Evolutionary conservation across 2,329 filamentous ascomycete species (phyloP).

Genomic region (Gliomastix tumulicola): DNA sequence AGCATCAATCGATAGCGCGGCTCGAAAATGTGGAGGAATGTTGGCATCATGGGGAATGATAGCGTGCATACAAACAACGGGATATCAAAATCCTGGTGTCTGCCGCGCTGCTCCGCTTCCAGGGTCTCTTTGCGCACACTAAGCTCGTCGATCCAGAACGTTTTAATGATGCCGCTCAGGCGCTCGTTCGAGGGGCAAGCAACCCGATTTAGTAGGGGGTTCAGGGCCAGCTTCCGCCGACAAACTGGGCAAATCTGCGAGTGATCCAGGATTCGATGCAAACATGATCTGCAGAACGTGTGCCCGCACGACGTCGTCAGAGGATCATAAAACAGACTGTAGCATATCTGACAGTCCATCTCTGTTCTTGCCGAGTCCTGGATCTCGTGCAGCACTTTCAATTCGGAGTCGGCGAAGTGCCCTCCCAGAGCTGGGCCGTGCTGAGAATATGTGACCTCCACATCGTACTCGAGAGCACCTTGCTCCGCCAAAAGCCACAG

Average conservation of each 20-base stretch:
- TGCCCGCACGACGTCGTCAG: conserved; percentile 83
- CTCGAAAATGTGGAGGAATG: conserved; percentile 87
- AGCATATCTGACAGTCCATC: conserved; percentile 85
- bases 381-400: conserved; percentile 40
- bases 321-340: conserved; percentile 72
- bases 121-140: conserved; percentile 48
- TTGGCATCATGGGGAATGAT: conserved; percentile 75
- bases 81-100: conserved; percentile 50
- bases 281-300: conserved; percentile 77
- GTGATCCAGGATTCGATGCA: conserved; percentile 71
- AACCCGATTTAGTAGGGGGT: conserved; percentile 30
- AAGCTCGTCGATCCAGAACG: conserved; percentile 64
- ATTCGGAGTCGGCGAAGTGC: conserved; percentile 7
- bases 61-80: conserved; percentile 78
- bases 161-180: conserved; percentile 55
- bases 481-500: conserved; percentile 59
- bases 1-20: conserved; percentile 91
- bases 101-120: conserved; percentile 48
- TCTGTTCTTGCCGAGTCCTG: conserved; percentile 59
- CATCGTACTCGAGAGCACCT: conserved; percentile 50
- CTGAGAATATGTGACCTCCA: conserved; percentile 43
- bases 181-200: conserved; percentile 52
- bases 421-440: conserved; percentile 15
- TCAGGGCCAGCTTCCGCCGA: conserved; percentile 53
- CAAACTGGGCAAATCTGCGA: conserved; percentile 76